These are phyloP conservation scores for Phytopythium delawarense DNA, from an alignment of 352 stramenopile species.

Conservation along the genomic window DNA sequence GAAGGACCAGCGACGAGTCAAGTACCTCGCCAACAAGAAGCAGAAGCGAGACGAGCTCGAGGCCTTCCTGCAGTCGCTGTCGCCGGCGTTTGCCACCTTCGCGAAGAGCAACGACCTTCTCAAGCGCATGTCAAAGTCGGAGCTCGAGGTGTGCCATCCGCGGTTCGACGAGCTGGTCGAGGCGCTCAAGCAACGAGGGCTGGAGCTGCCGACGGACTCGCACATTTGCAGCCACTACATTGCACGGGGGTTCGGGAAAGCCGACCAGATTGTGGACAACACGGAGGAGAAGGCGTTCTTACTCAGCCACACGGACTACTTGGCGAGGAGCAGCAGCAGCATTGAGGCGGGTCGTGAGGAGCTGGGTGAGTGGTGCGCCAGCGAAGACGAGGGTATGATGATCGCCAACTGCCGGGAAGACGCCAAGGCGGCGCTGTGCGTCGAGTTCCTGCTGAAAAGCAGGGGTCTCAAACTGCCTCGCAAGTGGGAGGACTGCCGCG, in stretches of 20 bases:
- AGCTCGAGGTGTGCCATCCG: slow-evolving; percentile 7
- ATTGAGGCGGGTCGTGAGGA: slow-evolving; percentile 8
- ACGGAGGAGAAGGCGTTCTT: slow-evolving; percentile 25
- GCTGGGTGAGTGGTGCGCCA: slow-evolving; percentile 7
- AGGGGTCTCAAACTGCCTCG: slow-evolving; percentile 11
- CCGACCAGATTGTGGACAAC: slow-evolving; percentile 12
- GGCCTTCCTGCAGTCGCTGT: slow-evolving; percentile 7
- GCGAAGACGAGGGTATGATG: slow-evolving; percentile 11
- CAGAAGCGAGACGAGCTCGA: slow-evolving; percentile 9
- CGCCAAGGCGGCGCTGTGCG: slow-evolving; percentile 13
- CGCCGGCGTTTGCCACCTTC: slow-evolving; percentile 9
- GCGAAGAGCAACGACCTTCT: background rate
- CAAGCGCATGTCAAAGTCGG: background rate
- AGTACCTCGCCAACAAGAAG: background rate
- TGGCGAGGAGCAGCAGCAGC: background rate
- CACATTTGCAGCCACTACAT: slow-evolving; percentile 7
- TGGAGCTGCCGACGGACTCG: slow-evolving; percentile 12
- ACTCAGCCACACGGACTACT: slow-evolving; percentile 16
- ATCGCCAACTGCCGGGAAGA: slow-evolving; percentile 15
- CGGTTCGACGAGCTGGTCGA: slow-evolving; percentile 7
- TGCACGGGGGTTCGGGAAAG: background rate
- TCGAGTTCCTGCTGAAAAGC: slow-evolving; percentile 10
- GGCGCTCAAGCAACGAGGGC: slow-evolving; percentile 1
- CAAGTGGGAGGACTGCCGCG: slow-evolving; percentile 14
- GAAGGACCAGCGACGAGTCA: too few relatives aligned